Base-by-base conservation (phyloP, 2,329 filamentous ascomycete genomes). In the Sodiomyces alkalinus region DNA sequence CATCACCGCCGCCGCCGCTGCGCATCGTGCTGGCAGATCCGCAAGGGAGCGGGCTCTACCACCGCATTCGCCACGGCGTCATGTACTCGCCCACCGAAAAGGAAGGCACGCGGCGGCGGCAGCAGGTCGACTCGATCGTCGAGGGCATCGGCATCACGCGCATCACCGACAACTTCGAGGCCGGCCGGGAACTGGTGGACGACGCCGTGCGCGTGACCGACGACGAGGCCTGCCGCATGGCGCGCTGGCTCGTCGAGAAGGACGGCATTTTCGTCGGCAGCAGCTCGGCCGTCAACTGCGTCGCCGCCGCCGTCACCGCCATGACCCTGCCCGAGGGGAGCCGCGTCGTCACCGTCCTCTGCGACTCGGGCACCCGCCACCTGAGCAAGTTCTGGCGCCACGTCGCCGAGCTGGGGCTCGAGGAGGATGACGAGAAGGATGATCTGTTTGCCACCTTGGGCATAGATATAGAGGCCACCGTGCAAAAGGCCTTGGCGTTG, bases 81-180 rank as follows among this genome's bases (percentile, higher is more conserved):
- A 93, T 98, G 82, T 98, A 94, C 55, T 80, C 85, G 34, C 45
- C 67, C 1, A 92, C 81, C 17, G 90, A 98, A 56, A 71, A 68
- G 38, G 90, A 98, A 60, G 90, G 90, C 4, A 96, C 87, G 9
- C 65, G 90, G 10, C 68, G 92, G 27, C 66, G 90, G 33, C 75
- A 81, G 43, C 92, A 98, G 54, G 83, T 98, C 29, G 92, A 98
- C 57, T 86, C 79, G 4, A 82, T 98, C 38, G 83, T 98, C 17
- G 92, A 98, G 55, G 90, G 90, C 2, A 82, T 98, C 38, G 90
- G 90, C 2, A 80, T 96, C 51, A 98, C 93, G 48, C 75, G 90
- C 3, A 65, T 93, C n/a, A 98, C 90, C 1, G 69, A 74, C 29
- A 98, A 96, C 51, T 90, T 98, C 39, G 81, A 93, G 48, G 77